phyloP scores from a whole-genome alignment of 2,329 filamentous ascomycete species.

The Chrysosporium keratinophilum region DNA sequence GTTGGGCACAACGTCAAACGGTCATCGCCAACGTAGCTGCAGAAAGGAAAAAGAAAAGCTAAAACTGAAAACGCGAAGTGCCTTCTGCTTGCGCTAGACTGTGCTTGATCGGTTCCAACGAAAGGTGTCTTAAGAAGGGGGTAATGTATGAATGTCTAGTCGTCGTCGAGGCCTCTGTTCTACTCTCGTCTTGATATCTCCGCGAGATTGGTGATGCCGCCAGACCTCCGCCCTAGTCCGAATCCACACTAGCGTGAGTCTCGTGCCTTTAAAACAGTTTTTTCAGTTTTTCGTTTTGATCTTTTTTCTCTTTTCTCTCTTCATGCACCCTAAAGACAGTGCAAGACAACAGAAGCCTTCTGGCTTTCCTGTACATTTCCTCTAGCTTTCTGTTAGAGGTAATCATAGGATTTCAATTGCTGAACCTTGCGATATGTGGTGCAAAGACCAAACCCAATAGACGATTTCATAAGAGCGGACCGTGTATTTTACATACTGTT shows the following conservation, averaged over 20 bases:
- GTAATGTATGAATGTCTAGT: neutral
- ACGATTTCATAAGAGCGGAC: conserved; percentile 64
- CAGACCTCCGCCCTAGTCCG: conserved; percentile 4
- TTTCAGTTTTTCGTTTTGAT: conserved; percentile 20
- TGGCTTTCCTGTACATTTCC: conserved; percentile 39
- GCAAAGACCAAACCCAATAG: conserved; percentile 43
- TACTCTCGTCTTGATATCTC: neutral
- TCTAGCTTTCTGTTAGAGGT: conserved; percentile 59
- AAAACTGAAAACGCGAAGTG: neutral
- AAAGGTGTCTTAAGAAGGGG: neutral
- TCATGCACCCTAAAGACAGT: conserved; percentile 80
- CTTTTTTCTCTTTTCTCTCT: conserved; percentile 35
- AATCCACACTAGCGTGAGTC: conserved; percentile 15
- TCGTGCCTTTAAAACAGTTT: conserved; percentile 18
- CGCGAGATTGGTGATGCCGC: conserved; percentile 2
- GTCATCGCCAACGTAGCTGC: neutral
- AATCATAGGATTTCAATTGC: conserved; percentile 49
- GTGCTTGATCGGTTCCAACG: neutral
- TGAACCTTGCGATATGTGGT: conserved; percentile 53
- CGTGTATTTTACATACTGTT: conserved; percentile 53
- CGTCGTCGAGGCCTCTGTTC: neutral
- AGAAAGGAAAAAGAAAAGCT: neutral
- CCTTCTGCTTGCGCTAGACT: neutral
- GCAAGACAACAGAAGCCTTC: conserved; percentile 51
- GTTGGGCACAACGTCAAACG: conserved; percentile 1